These are phyloP conservation scores for Phialemoniopsis sp. DNA, from an alignment of 2,329 filamentous ascomycete species.

Conservation along the genomic window DNA sequence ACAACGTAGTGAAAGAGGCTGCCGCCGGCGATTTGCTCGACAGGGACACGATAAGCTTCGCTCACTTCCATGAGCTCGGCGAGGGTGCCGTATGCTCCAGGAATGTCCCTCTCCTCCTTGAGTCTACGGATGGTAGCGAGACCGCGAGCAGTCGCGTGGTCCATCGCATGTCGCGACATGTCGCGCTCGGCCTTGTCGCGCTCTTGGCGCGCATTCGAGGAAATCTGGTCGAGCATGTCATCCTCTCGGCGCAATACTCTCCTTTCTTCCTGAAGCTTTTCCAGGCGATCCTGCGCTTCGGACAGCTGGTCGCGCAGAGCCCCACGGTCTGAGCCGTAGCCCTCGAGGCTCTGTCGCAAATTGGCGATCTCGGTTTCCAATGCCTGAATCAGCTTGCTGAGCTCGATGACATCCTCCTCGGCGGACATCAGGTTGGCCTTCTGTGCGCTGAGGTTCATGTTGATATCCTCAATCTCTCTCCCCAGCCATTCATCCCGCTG, in stretches of 20 bases:
- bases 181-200: slow-evolving; percentile 72
- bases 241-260: slow-evolving; percentile 87
- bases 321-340: slow-evolving; percentile 71
- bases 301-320: slow-evolving; percentile 70
- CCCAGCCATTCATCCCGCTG: slow-evolving; percentile 83
- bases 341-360: slow-evolving; percentile 74
- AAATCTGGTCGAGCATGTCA: slow-evolving; percentile 75
- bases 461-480: slow-evolving; percentile 76
- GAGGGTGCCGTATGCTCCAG: slow-evolving; percentile 86
- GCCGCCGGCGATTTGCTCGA: slow-evolving; percentile 88
- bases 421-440: slow-evolving; percentile 83
- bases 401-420: slow-evolving; percentile 66
- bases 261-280: slow-evolving; percentile 78
- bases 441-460: slow-evolving; percentile 70
- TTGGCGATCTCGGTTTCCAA: slow-evolving; percentile 68
- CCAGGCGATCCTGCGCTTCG: slow-evolving; percentile 71
- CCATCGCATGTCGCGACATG: slow-evolving; percentile 75
- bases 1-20: slow-evolving; percentile 96
- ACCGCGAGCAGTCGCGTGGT: slow-evolving; percentile 80
- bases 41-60: slow-evolving; percentile 80
- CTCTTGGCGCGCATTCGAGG: slow-evolving; percentile 72
- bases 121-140: slow-evolving; percentile 82
- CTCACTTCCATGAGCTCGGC: slow-evolving; percentile 88
- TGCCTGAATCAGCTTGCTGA: slow-evolving; percentile 26
- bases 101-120: slow-evolving; percentile 72